Base-by-base conservation (phyloP, 1,284 basidiomycete species). In the Moniliella sp. region DNA sequence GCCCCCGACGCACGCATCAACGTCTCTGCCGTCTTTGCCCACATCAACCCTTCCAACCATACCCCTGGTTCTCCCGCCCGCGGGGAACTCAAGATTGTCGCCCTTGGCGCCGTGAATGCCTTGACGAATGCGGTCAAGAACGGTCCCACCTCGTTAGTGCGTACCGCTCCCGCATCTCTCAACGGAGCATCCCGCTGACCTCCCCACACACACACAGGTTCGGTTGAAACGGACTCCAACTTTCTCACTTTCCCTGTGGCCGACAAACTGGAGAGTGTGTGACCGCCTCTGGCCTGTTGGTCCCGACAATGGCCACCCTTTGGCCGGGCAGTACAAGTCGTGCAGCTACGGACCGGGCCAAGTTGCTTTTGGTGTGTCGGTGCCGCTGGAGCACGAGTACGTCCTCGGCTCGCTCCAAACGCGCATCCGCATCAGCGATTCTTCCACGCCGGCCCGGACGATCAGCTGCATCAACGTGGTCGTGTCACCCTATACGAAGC, bases 371-470 rank as follows among this genome's bases (percentile, higher is more conserved):
- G 74, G 80, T 15, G 66, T 81, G 7, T 68, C 71, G 5, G 69
- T 84, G 26, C 76, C 76, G 0, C 71, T 82, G 53, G 69, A 57
- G 29, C 58, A 67, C 27, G 66, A 71, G 33, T 79, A 79, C 57
- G 71, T 74, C 14, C 66, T 93, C 21, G 77, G 77, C 5, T 86
- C 83, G 0, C 67, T 88, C 31, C 71, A 72, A 43, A 91, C 84
- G 1, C 73, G 74, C 16, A 64, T 97, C 18, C 75, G 78, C 25
- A 76, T 84, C 11, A 76, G 91, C 25, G 88, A 97, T 62, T 75
- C 82, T 0, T 74, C 65, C 13, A 48, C 49, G 7, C 71, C 63
- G 54, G 73, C 63, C 59, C 48, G 53, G 7, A 78, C 83, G 43
- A 68, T 93, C 18, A 65, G 81, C 1, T 97, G 86, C 60, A 53